phyloP scores from a whole-genome alignment of 208 protist species.

The Leishmania major region DNA sequence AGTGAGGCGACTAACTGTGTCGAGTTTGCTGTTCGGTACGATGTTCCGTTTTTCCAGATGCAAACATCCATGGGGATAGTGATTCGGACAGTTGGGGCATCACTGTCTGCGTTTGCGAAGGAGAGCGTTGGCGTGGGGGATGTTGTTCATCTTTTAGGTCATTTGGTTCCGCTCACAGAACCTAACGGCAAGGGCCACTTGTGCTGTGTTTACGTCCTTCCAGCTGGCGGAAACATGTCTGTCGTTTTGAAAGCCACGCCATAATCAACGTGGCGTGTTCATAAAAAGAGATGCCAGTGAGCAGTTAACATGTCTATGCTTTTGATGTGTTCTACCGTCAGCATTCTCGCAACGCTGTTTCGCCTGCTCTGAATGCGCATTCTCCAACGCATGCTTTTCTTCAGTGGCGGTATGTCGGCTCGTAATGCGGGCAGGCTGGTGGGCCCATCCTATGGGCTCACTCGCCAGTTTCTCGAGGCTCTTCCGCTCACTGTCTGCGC shows the following conservation, averaged over 20 bases:
- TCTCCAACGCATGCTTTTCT: neutral
- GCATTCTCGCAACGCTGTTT: neutral
- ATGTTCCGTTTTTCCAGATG: slow-evolving; percentile 50
- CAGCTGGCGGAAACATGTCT: slow-evolving; percentile 82
- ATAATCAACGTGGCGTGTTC: neutral
- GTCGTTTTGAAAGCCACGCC: slow-evolving; percentile 27
- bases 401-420: neutral
- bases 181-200: neutral
- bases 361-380: neutral
- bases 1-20: slow-evolving; percentile 33
- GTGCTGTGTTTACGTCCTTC: slow-evolving; percentile 64
- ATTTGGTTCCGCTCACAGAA: slow-evolving; percentile 46
- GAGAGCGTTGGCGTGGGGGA: slow-evolving; percentile 61
- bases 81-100: slow-evolving; percentile 64
- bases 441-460: neutral
- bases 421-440: neutral
- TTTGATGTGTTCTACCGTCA: neutral
- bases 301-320: neutral
- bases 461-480: slow-evolving; percentile 13
- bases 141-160: slow-evolving; percentile 83
- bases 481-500: slow-evolving; percentile 1
- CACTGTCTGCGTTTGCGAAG: slow-evolving; percentile 57
- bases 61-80: slow-evolving; percentile 32
- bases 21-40: slow-evolving; percentile 65
- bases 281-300: neutral